These are phyloP conservation scores for Bondarzewia mesenterica DNA, from an alignment of 1,284 basidiomycete genomes.

Conservation along the genomic window DNA sequence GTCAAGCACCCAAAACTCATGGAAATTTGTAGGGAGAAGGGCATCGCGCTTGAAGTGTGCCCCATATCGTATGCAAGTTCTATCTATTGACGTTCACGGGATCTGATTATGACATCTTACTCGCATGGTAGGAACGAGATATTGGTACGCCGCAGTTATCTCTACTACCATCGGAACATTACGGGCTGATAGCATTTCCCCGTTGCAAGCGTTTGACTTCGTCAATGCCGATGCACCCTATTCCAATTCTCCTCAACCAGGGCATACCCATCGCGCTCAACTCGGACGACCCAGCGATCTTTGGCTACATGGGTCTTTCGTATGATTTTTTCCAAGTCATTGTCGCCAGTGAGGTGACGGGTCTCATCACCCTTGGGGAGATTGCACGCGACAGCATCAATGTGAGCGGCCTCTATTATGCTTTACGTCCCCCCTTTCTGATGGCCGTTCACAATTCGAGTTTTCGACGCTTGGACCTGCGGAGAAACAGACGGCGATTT, in stretches of 20 bases:
- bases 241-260: constrained; percentile 59
- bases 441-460: constrained; percentile 24
- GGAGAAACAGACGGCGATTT: constrained; percentile 39
- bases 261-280: constrained; percentile 62
- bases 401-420: constrained; percentile 27
- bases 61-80: constrained; percentile 52
- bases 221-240: constrained; percentile 69
- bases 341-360: constrained; percentile 56
- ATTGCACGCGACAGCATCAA: constrained; percentile 58
- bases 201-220: constrained; percentile 50
- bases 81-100: background rate
- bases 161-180: background rate
- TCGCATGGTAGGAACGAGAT: constrained; percentile 49
- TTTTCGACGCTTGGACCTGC: constrained; percentile 40
- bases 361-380: constrained; percentile 48
- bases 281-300: constrained; percentile 71
- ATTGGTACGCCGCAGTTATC: constrained; percentile 35
- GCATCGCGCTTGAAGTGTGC: constrained; percentile 65
- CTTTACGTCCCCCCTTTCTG: constrained; percentile 2
- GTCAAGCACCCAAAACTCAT: constrained; percentile 68
- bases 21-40: constrained; percentile 52
- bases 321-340: constrained; percentile 71
- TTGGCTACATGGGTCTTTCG: constrained; percentile 69
- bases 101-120: constrained; percentile 7
- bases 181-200: background rate